These are phyloP conservation scores for Poa annua DNA, from an alignment of 176 grass and related monocot species.

Conservation along the genomic window DNA sequence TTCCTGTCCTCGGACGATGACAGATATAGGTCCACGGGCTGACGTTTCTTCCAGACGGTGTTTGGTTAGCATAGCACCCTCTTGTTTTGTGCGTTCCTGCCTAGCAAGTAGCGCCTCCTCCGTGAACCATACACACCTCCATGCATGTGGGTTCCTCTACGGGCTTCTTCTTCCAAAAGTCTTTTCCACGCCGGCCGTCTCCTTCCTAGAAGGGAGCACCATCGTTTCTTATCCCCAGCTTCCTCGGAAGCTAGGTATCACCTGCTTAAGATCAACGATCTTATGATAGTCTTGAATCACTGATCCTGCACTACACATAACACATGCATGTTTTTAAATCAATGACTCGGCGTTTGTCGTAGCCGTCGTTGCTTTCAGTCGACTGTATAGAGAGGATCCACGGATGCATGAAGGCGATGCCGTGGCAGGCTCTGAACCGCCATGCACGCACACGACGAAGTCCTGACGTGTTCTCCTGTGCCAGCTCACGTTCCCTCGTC, in stretches of 20 bases:
- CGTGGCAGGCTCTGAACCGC: conserved; percentile 4
- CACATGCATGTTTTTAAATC: neutral
- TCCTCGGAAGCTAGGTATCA: conserved; percentile 1
- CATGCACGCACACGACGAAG: conserved; percentile 3
- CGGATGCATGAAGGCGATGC: conserved; percentile 8
- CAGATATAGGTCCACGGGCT: conserved; percentile 18
- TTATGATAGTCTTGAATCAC: neutral
- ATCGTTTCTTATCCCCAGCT: neutral
- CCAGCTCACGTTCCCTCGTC: neutral
- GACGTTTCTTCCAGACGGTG: conserved; percentile 41
- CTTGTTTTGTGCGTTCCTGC: neutral
- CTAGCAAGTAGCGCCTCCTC: neutral
- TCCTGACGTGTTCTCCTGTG: neutral
- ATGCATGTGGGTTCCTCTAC: neutral
- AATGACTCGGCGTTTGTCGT: neutral
- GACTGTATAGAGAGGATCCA: neutral
- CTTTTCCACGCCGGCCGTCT: conserved; percentile 14
- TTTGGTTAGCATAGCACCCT: conserved; percentile 27
- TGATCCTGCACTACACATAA: neutral
- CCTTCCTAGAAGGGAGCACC: conserved; percentile 31
- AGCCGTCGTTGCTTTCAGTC: conserved; percentile 26
- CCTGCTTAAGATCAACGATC: neutral
- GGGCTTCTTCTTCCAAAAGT: neutral
- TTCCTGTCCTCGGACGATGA: too few species aligned
- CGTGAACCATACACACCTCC: neutral